Conservation (phyloP, 1,284 basidiomycete genomes). For the Singerocomus inundabilis region DNA sequence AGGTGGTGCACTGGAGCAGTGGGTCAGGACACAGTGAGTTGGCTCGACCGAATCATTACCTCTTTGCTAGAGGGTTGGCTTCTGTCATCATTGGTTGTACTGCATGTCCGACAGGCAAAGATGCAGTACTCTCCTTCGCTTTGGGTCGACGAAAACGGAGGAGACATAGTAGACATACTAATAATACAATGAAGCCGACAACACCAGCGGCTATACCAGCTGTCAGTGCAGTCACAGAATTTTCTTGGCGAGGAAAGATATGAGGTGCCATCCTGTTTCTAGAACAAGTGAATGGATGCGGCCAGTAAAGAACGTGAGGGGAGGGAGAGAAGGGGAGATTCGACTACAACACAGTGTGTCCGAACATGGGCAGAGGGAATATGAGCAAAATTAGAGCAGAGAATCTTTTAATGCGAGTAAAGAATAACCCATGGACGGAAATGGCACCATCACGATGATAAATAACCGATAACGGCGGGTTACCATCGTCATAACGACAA, state of each 20-base stretch:
- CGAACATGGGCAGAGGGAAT: conserved; percentile 6
- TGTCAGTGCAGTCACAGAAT: conserved; percentile 33
- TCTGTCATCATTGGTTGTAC: conserved; percentile 30
- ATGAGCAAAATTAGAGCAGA: not conserved
- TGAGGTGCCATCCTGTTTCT: conserved; percentile 29
- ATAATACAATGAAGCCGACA: conserved; percentile 22
- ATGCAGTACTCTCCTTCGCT: conserved; percentile 38
- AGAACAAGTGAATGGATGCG: too few relatives aligned
- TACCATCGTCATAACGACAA: conserved; percentile 4
- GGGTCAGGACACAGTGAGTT: conserved; percentile 2
- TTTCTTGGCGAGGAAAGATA: not conserved
- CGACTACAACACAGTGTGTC: not conserved
- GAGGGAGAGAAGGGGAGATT: too few relatives aligned
- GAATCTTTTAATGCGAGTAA: conserved; percentile 10
- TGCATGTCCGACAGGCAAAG: conserved; percentile 48
- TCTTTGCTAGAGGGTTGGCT: conserved; percentile 2
- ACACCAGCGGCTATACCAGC: conserved; percentile 37
- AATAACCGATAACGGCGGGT: conserved; percentile 4
- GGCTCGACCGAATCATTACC: conserved; percentile 10
- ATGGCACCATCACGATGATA: too few relatives aligned
- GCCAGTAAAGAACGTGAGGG: too few relatives aligned
- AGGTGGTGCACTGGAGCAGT: conserved; percentile 14
- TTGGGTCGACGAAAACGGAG: conserved; percentile 42
- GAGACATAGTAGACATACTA: conserved; percentile 34
- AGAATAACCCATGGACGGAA: too few relatives aligned